phyloP scores from a whole-genome alignment of 768 basidiomycete genomes.

The Auricularia sp. region DNA sequence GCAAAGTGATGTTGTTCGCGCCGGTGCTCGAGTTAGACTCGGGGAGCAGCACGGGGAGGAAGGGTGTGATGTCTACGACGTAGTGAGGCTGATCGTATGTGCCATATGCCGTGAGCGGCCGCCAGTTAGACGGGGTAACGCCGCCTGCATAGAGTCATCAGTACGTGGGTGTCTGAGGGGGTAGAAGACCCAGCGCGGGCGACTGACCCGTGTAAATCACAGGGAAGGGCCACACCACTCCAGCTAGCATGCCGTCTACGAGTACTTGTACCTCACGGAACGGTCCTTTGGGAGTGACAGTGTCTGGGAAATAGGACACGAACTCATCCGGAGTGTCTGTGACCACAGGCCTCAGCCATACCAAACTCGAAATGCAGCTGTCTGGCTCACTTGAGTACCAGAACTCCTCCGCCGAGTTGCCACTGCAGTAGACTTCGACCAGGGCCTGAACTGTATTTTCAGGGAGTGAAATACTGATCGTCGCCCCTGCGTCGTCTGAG shows the following conservation, averaged over 20 bases:
- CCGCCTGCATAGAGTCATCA: not conserved
- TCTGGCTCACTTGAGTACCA: not conserved
- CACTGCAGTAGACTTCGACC: not conserved
- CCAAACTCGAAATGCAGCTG: not conserved
- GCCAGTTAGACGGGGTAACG: not conserved
- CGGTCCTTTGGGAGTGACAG: not conserved
- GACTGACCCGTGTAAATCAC: not conserved
- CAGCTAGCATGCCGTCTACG: not conserved
- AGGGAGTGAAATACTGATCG: not conserved
- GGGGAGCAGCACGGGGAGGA: not conserved
- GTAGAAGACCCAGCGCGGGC: not conserved
- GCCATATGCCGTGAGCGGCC: not conserved
- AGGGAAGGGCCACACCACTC: not conserved
- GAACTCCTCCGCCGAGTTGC: slow-evolving; percentile 1
- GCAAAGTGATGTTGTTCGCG: not conserved
- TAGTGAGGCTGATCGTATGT: slow-evolving; percentile 1
- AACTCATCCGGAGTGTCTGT: not conserved
- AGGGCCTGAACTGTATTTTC: not conserved
- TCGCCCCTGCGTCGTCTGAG: not conserved
- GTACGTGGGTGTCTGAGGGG: not conserved
- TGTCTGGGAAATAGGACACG: not conserved
- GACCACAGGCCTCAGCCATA: not conserved
- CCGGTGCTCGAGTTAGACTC: not conserved
- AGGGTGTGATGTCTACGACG: not conserved
- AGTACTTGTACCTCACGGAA: not conserved